These are phyloP conservation scores for Saccharomyces hybrid DNA, from an alignment of 1,139 yeast genomes.

Conservation along the genomic window DNA sequence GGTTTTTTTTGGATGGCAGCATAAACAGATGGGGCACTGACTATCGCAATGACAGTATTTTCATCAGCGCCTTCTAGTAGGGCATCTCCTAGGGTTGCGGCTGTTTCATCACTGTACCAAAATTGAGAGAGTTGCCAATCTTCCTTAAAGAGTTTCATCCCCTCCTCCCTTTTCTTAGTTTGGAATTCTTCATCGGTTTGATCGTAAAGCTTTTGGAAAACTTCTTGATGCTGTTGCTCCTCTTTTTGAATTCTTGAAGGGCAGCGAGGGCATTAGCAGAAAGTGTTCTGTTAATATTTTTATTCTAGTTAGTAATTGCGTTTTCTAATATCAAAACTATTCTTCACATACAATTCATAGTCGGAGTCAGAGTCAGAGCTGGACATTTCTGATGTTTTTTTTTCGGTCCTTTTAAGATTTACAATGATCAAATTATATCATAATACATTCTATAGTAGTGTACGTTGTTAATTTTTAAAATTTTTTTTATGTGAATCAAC, in stretches of 20 bases:
- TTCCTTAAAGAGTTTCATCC: constrained; percentile 67
- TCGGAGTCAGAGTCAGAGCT: constrained; percentile 2
- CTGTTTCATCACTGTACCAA: constrained; percentile 75
- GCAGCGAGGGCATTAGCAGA: constrained; percentile 75
- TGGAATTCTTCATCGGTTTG: constrained; percentile 47
- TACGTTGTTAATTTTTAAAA: too few species aligned
- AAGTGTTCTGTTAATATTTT: constrained; percentile 34
- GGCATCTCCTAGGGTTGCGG: constrained; percentile 58
- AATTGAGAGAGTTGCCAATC: constrained; percentile 94
- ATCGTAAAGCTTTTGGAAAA: constrained; percentile 50
- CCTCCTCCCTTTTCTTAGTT: constrained; percentile 31
- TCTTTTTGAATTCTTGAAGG: constrained; percentile 62
- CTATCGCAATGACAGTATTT: constrained; percentile 62
- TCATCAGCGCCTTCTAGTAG: constrained; percentile 68
- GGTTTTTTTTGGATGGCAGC: constrained; percentile 64
- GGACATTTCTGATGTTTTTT: not conserved
- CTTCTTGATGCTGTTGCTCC: constrained; percentile 51
- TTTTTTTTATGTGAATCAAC: not conserved
- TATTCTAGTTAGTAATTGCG: not conserved
- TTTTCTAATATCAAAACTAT: not conserved
- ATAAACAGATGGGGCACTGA: constrained; percentile 87
- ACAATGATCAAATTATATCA: not conserved
- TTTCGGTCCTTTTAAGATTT: not conserved
- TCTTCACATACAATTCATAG: not conserved
- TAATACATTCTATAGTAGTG: too few species aligned